These are phyloP conservation scores for Wakefieldia striispora DNA, from an alignment of 768 basidiomycete genomes.

Conservation along the genomic window DNA sequence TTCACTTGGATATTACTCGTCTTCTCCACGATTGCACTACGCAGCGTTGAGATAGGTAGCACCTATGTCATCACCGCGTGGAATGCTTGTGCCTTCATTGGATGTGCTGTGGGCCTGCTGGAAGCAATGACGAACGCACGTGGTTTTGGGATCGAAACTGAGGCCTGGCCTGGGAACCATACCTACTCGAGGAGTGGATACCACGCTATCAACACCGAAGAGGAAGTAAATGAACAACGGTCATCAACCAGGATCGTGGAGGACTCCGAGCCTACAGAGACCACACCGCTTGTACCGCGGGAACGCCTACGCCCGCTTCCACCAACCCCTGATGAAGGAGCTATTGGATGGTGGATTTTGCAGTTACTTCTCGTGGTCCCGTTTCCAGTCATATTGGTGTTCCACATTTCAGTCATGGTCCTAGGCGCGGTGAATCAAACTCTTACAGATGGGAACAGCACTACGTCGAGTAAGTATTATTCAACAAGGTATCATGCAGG, in stretches of 20 bases:
- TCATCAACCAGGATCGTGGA: conserved; percentile 25
- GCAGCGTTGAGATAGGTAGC: conserved; percentile 44
- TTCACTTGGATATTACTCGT: conserved; percentile 61
- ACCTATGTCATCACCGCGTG: conserved; percentile 58
- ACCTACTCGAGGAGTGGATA: conserved; percentile 23
- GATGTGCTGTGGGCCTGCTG: conserved; percentile 35
- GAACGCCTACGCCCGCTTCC: conserved; percentile 16
- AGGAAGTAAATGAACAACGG: conserved; percentile 14
- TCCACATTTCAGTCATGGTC: conserved; percentile 48
- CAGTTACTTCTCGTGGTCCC: conserved; percentile 57
- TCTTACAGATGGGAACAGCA: conserved; percentile 57
- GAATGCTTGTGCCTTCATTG: conserved; percentile 47
- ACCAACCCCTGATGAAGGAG: conserved; percentile 8
- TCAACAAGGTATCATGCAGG: neutral
- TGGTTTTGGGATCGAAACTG: conserved; percentile 8
- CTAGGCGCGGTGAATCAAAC: conserved; percentile 54
- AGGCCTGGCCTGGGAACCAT: conserved; percentile 1
- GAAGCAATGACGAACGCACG: conserved; percentile 32
- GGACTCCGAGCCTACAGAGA: conserved; percentile 49
- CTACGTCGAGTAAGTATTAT: conserved; percentile 43
- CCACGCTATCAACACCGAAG: conserved; percentile 23
- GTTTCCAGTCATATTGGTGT: conserved; percentile 49
- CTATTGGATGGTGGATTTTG: conserved; percentile 53
- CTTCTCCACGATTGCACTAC: conserved; percentile 45
- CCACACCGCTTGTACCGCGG: conserved; percentile 51